These are phyloP conservation scores for Ascochyta koolunga DNA, from an alignment of 2,329 filamentous ascomycete species.

Conservation along the genomic window DNA sequence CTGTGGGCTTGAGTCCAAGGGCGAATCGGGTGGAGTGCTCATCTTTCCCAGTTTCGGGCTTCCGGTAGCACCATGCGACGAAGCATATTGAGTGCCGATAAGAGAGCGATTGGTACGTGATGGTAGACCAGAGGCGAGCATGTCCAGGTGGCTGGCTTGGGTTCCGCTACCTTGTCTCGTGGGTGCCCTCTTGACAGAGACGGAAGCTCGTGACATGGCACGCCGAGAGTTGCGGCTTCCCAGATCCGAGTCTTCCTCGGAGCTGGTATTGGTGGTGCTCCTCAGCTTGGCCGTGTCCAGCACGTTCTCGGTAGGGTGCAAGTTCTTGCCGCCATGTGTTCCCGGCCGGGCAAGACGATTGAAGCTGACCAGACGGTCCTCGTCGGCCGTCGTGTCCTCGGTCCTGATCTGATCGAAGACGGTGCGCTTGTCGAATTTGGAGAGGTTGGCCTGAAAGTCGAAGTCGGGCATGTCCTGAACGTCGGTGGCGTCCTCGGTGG, in stretches of 20 bases:
- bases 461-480: slow-evolving; percentile 93
- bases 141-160: slow-evolving; percentile 42
- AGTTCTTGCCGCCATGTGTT: slow-evolving; percentile 76
- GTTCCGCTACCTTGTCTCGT: slow-evolving; percentile 50
- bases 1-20: slow-evolving; percentile 35
- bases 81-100: slow-evolving; percentile 43
- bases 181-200: slow-evolving; percentile 47
- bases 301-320: slow-evolving; percentile 91
- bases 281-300: slow-evolving; percentile 62
- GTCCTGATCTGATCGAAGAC: slow-evolving; percentile 92
- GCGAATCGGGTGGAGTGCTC: slow-evolving; percentile 47
- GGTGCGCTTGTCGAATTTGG: slow-evolving; percentile 91
- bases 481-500: slow-evolving; percentile 93
- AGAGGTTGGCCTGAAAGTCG: slow-evolving; percentile 86
- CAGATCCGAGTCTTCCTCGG: slow-evolving; percentile 48
- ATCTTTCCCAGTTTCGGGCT: slow-evolving; percentile 43
- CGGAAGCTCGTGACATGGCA: slow-evolving; percentile 49
- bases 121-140: slow-evolving; percentile 39
- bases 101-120: slow-evolving; percentile 40
- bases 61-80: slow-evolving; percentile 44
- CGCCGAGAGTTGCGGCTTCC: slow-evolving; percentile 48
- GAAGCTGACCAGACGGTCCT: slow-evolving; percentile 87
- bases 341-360: slow-evolving; percentile 67
- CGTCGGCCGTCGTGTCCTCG: slow-evolving; percentile 86
- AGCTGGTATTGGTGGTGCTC: slow-evolving; percentile 42